Evolutionary conservation across 2,329 filamentous ascomycete genomes (phyloP), one percentile per base, ranked within the genome.

Genomic region (Lachnellula hyalina): DNA sequence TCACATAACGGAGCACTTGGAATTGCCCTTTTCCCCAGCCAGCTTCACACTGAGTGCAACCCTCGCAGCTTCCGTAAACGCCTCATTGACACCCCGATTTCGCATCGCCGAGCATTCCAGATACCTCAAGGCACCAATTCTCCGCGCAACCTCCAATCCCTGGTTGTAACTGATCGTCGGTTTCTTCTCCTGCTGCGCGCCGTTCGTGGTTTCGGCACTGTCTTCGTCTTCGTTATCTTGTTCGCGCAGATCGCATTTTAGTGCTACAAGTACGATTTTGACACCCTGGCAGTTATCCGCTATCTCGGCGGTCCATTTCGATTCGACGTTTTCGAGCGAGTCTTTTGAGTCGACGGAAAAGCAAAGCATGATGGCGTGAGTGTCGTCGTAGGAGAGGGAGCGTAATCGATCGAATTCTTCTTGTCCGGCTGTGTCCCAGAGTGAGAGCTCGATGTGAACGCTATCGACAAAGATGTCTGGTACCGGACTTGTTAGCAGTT

Each of bases 401-500:
- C 94, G 89, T 73, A 99, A 77, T 51, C 94, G 86, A 75, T 99
- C 94, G 76, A 97, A 99, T 82, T 99, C 94, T 78, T 99, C 94
- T 75, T 99, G 94, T 25, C 94, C 94, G 40, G 94, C 94, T 0
- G 94, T 99, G 73, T 99, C 94, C 94, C 94, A 99, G 56, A 99
- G 81, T 56, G 93, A 96, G 53, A 99, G 81, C 73, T 99, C 94
- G 72, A 99, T 96, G 74, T 97, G 93, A 51, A 92, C 89, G 70
- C 87, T 92, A 71, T 99, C 94, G 71, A 99, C 94, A 73, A 96
- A 99, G 72, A 99, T 96, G 72, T 99, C 93, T 94, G 65, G n/a
- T 21, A 47, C 15, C 51, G 5, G 34, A 56, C 51, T 40, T 45
- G 50, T 52, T 45, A 48, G 49, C 34, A 44, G 25, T 44, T 11